Evolutionary conservation across 495 filamentous ascomycete genomes (phyloP).

Genomic region (Aspergillus hancockii): DNA sequence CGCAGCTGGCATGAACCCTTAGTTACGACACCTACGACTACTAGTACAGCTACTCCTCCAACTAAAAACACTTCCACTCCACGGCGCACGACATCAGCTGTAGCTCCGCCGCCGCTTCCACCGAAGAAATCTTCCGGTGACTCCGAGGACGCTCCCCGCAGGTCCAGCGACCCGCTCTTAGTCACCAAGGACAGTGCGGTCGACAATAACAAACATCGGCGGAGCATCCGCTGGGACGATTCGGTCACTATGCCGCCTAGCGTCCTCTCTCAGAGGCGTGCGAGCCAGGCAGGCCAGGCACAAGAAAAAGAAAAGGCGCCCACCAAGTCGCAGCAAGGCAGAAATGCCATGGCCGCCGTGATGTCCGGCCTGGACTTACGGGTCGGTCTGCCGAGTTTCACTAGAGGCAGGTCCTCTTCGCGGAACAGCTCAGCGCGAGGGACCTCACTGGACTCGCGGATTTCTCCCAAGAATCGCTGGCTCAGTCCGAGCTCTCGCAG

Average conservation of each 20-base stretch:
- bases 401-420: conserved; percentile 41
- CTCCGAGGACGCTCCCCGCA: conserved; percentile 6
- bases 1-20: conserved; percentile 18
- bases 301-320: conserved; percentile 23
- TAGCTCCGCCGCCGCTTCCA: conserved; percentile 10
- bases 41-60: not conserved
- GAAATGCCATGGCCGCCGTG: conserved; percentile 38
- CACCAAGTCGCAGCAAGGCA: conserved; percentile 18
- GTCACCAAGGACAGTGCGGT: conserved; percentile 9
- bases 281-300: conserved; percentile 15
- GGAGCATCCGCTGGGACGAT: conserved; percentile 29
- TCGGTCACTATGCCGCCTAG: conserved; percentile 23
- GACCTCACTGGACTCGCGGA: conserved; percentile 60
- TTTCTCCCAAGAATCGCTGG: conserved; percentile 54
- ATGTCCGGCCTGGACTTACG: conserved; percentile 42
- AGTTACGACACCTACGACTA: conserved; percentile 18
- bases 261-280: conserved; percentile 4
- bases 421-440: conserved; percentile 51
- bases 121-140: conserved; percentile 13
- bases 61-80: not conserved
- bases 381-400: conserved; percentile 37
- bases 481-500: conserved; percentile 34
- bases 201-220: conserved; percentile 10
- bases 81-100: conserved; percentile 8
- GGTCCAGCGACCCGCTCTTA: not conserved